Evolutionary conservation across 495 filamentous ascomycete species (phyloP), one percentile per base, ranked within the genome.

Genomic region (Penicillium cataractarum): DNA sequence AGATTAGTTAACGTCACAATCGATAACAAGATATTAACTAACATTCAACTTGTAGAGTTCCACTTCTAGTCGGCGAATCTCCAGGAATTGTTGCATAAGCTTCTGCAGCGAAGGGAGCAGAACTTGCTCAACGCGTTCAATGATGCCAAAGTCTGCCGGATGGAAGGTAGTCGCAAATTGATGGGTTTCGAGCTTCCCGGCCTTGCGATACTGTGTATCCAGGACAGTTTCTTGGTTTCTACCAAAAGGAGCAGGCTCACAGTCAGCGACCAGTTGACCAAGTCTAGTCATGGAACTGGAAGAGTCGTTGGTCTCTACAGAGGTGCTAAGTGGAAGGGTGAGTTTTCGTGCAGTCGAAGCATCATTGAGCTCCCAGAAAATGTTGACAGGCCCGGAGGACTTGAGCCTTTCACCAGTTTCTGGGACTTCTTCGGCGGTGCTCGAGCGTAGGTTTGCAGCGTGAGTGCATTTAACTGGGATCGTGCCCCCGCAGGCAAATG

Each of bases 1-100:
- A 1, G n/a, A n/a, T n/a, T n/a, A n/a, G n/a, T n/a, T n/a, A n/a
- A n/a, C n/a, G n/a, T n/a, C n/a, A 22, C 6, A 7, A 32, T 55
- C 12, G 55, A 4, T 17, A 61, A 17, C 7, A 17, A 6, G 27
- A n/a, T 13, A 31, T 32, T 31, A 51, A 71, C 75, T 54, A 26
- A 83, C 82, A 67, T 87, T 88, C 17, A 87, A 66, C 64, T 86
- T 86, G 70, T 86, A 87, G 2, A 86, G 66, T 68, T 87, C 82
- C 0, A 81, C n/a, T 80, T 8, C 22, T 62, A 5, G 83, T 66
- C 19, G 57, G 61, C 0, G 7, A n/a, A n/a, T n/a, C n/a, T n/a
- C n/a, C n/a, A n/a, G n/a, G n/a, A 27, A 55, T 60, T 1, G 51
- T 49, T 12, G n/a, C n/a, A n/a, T n/a, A n/a, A n/a, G n/a, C n/a